Conservation (phyloP, 306 rosid species). For the Vigna reflexopilosa region DNA sequence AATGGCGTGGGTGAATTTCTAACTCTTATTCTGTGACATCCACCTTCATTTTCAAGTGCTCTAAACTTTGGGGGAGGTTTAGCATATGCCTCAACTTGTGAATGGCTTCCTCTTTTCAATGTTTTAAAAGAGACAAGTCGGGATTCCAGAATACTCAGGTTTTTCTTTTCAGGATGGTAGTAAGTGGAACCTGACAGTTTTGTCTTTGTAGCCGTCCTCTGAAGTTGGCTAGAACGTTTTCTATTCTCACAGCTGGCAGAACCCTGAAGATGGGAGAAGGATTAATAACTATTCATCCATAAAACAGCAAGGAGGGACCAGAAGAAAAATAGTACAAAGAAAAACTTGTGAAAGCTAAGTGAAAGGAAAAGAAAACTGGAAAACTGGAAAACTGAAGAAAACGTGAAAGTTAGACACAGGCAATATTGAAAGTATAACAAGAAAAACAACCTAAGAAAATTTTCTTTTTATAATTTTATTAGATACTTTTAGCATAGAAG, state of each 20-base stretch:
- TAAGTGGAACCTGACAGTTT: constrained; percentile 46
- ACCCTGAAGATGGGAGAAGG: constrained; percentile 61
- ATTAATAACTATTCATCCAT: constrained; percentile 38
- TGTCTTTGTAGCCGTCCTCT: constrained; percentile 51
- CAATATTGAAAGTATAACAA: constrained; percentile 33
- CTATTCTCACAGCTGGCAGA: constrained; percentile 55
- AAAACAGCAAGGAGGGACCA: constrained; percentile 28
- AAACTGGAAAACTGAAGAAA: constrained; percentile 6
- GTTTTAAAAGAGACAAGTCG: constrained; percentile 52
- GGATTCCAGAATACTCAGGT: constrained; percentile 45
- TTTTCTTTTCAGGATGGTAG: constrained; percentile 46
- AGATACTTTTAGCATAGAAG: constrained; percentile 25
- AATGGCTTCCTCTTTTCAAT: constrained; percentile 64
- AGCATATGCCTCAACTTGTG: constrained; percentile 62
- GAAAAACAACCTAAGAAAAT: constrained; percentile 19
- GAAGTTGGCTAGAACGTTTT: constrained; percentile 55
- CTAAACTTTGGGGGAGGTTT: constrained; percentile 65
- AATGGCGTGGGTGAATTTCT: constrained; percentile 49
- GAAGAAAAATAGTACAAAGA: constrained; percentile 27
- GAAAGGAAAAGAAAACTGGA: neutral
- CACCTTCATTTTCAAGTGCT: constrained; percentile 62
- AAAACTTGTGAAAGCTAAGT: constrained; percentile 22
- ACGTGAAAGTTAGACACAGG: constrained; percentile 17
- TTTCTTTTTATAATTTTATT: constrained; percentile 4
- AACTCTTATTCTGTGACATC: constrained; percentile 53